Evolutionary conservation across 805 yeast genomes (phyloP), one percentile per base, ranked within the genome.

Genomic region (Komagataella pseudopastoris): DNA sequence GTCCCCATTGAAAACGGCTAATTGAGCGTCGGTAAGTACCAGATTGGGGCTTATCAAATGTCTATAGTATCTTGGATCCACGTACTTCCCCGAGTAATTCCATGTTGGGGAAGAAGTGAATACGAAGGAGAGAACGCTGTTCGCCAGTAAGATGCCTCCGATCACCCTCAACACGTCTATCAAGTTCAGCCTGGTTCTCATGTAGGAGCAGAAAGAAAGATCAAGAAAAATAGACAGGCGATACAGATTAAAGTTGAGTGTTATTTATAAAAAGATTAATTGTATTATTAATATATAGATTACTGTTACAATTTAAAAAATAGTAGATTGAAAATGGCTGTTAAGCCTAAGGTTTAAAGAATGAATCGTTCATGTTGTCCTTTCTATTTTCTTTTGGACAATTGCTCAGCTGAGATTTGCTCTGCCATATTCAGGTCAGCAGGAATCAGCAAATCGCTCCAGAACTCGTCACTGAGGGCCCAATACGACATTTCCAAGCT

Each of bases 391-490:
- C n/a, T 30, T 2, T 8, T 30, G 39, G 39, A 14, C 14, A 5
- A 6, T 2, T 2, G 39, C 3, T 30, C 39, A 10, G 39, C 4
- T 30, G 39, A 30, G 14, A 30, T 14, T 44, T 49, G 48, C 17
- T 44, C 48, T 44, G 48, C 39, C 39, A 8, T 30, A 14, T 30
- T 30, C 14, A 30, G 39, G 8, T 30, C 39, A 30, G 39, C 49
- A 30, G 50, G 45, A 46, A 54, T 64, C 24, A 72, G 57, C 46
- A 73, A 61, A 51, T 81, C 83, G 16, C 77, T 69, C 87, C 87
- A 81, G 59, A 81, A 79, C 57, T 81, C 85, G 55, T 80, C 86
- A 51, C 75, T 77, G 23, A 79, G 60, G 24, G 77, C 73, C 66
- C 74, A 70, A 50, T 71, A 71, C 4, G 79, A 74, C 56, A 67